Conservation (phyloP, 2,329 filamentous ascomycete genomes). For the Cladosporium sp. region DNA sequence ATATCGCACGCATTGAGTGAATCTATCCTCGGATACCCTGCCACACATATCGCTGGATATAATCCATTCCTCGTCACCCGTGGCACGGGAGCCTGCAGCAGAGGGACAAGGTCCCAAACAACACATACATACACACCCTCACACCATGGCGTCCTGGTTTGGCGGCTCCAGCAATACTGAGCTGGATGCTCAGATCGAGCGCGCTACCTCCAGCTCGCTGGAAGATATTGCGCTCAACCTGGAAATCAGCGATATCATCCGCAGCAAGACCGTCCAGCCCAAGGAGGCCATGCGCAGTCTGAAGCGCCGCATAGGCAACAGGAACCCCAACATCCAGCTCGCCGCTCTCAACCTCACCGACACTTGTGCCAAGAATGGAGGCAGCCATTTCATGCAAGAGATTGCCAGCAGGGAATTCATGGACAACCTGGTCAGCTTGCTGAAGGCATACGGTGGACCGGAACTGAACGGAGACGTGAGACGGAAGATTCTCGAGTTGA, state of each 20-base stretch:
- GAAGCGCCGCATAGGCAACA: constrained; percentile 91
- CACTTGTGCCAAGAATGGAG: constrained; percentile 98
- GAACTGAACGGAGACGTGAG: constrained; percentile 71
- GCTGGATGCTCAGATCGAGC: constrained; percentile 95
- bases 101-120: constrained; percentile 2
- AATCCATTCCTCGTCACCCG: neutral
- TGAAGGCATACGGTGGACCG: constrained; percentile 72
- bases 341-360: constrained; percentile 95
- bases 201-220: constrained; percentile 90
- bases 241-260: constrained; percentile 95
- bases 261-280: constrained; percentile 94
- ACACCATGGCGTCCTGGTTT: constrained; percentile 96
- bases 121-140: neutral
- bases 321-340: constrained; percentile 95
- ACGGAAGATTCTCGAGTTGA: constrained; percentile 84
- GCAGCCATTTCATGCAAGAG: constrained; percentile 88
- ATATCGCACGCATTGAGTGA: too few relatives aligned
- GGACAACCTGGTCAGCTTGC: constrained; percentile 88
- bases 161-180: constrained; percentile 70
- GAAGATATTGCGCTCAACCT: constrained; percentile 97
- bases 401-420: constrained; percentile 97
- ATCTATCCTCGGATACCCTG: neutral
- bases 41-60: neutral
- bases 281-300: constrained; percentile 97
- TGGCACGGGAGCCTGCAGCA: neutral